Base-by-base conservation (phyloP, 768 basidiomycete genomes). In the Trametes cingulata region DNA sequence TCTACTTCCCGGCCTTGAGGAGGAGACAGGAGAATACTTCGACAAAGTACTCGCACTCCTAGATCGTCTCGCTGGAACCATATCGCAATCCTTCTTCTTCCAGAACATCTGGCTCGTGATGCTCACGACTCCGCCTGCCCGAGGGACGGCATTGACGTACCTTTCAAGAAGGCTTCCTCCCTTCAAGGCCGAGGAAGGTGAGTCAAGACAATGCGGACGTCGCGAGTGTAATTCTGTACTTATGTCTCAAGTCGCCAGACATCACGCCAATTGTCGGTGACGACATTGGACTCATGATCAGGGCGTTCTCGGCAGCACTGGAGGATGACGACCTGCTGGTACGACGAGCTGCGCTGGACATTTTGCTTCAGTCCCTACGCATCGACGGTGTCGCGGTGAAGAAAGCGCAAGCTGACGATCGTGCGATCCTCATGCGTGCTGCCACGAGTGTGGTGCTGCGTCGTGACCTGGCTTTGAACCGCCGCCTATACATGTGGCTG, bases 21-120 rank as follows among this genome's bases (percentile, higher is more conserved):
- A 99, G 72, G 96, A 98, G 73, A 95, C 94, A 0, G 92, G 95
- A 1, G 97, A 98, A 74, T 97, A 91, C 75, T 98, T 98, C 67
- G 97, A 98, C 52, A 91, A 91, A 78, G 90, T 96, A 35, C 72
- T 98, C 33, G 77, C 77, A 49, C 73, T 99, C 15, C 78, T 98
- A 54, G 91, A 95, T 72, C 82, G 84, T 35, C 74, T 98, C 1
- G 92, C 95, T 2, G 87, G 85, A 45, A 88, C 92, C 0, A 89
- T 98, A 17, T 88, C 92, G 3, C 85, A 85, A 0, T 82, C 91
- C 0, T 96, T 97, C 77, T 98, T 98, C 78, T 84, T 96, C 69
- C 95, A 98, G 73, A 98, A 95, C 63, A 80, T 98, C 36, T 98
- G 95, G 91, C 80, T 98, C 33, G 83, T 91, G 48, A 91, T 98